Percentiles rank a stretch among this genome's conserved stretches.
Conservation (phyloP, 176 grass and related monocot species). For the Melocanna baccifera region DNA sequence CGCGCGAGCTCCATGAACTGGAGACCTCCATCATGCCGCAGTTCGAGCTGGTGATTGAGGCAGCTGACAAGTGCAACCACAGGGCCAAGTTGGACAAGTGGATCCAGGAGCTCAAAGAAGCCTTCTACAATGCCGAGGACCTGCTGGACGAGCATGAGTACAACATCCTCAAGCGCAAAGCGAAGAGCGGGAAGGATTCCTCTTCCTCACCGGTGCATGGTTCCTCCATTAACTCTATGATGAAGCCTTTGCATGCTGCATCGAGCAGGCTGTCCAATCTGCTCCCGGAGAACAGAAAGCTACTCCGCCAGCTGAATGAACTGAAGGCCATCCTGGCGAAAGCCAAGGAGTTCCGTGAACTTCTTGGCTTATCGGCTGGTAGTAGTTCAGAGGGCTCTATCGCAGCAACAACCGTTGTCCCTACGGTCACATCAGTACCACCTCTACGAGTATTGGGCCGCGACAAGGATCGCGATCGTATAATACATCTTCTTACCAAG, state of each 20-base stretch:
- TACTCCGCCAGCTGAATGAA: neutral
- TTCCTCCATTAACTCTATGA: neutral
- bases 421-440: neutral
- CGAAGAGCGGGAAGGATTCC: neutral
- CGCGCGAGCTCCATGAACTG: neutral
- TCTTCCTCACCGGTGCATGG: neutral
- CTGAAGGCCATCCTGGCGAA: neutral
- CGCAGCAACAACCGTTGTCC: rapidly evolving
- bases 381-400: rapidly evolving
- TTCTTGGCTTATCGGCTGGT: neutral
- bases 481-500: neutral
- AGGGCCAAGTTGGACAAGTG: constrained; percentile 4
- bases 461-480: neutral
- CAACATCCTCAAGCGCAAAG: neutral
- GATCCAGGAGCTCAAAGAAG: constrained; percentile 20
- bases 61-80: constrained; percentile 1
- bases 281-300: neutral
- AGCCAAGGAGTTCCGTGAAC: neutral
- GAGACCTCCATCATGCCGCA: constrained; percentile 16
- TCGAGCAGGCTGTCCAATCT: neutral
- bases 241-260: neutral
- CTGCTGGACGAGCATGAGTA: constrained; percentile 26
- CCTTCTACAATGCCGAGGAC: constrained; percentile 26
- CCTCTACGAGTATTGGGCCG: constrained; percentile 5
- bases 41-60: constrained; percentile 17